Percentiles rank a stretch among this genome's conserved stretches.
These are phyloP conservation scores for Solanum lignicaule DNA, from an alignment of 257 asterid species.

Conservation along the genomic window DNA sequence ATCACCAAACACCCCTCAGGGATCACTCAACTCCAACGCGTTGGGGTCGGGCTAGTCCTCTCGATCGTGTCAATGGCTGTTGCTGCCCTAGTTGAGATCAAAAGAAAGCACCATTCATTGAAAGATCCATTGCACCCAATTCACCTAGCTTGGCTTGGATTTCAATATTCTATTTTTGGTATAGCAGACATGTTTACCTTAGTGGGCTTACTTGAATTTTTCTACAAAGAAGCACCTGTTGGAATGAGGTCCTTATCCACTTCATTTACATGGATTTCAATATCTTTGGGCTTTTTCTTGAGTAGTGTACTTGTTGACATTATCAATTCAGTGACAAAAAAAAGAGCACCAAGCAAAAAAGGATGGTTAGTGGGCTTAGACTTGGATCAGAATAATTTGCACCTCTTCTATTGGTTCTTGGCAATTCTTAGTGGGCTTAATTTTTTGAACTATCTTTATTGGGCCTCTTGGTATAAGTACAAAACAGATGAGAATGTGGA, in stretches of 20 bases:
- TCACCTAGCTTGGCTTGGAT: conserved; percentile 52
- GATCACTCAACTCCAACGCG: conserved; percentile 57
- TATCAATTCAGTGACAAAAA: conserved; percentile 37
- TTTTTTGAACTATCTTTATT: conserved; percentile 50
- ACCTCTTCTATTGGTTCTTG: conserved; percentile 69
- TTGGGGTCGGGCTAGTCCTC: conserved; percentile 59
- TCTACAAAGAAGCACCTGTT: conserved; percentile 63
- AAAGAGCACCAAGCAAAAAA: conserved; percentile 23
- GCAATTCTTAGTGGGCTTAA: conserved; percentile 56
- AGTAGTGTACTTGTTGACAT: conserved; percentile 52
- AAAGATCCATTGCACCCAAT: conserved; percentile 34
- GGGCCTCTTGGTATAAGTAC: conserved; percentile 71
- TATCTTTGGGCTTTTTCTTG: conserved; percentile 63
- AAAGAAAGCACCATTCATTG: conserved; percentile 34
- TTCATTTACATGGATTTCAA: conserved; percentile 54
- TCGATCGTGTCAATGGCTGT: conserved; percentile 51
- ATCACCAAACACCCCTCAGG: conserved; percentile 53
- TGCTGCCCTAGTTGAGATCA: conserved; percentile 55
- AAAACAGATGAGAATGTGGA: conserved; percentile 13
- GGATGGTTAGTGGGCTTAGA: conserved; percentile 67
- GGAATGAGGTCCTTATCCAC: conserved; percentile 83
- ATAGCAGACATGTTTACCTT: conserved; percentile 80
- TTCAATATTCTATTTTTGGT: conserved; percentile 62
- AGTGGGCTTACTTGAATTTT: conserved; percentile 69
- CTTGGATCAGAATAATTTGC: conserved; percentile 43